phyloP scores from a whole-genome alignment of 2,329 filamentous ascomycete species.

The Calonectria multiphialidica region DNA sequence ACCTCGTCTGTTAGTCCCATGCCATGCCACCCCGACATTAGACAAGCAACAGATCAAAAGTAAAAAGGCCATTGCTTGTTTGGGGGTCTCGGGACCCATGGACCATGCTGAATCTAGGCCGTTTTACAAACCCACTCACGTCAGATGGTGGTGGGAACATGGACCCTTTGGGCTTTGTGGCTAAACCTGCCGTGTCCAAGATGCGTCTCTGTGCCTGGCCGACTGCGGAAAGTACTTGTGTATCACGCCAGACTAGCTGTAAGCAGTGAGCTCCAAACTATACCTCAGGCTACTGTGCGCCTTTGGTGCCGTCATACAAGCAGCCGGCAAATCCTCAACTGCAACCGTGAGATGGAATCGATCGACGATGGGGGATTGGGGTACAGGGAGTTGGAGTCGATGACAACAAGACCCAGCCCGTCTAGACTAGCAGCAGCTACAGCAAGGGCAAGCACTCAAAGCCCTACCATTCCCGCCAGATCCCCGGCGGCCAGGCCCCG shows the following conservation, averaged over 20 bases:
- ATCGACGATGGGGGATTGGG: not conserved
- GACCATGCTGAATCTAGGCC: constrained; percentile 14
- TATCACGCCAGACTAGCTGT: constrained; percentile 9
- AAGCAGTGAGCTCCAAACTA: not conserved
- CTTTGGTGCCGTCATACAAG: constrained; percentile 6
- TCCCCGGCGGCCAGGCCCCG: not conserved
- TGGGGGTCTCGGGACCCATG: not conserved
- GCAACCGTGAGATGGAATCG: not conserved
- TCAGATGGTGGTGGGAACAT: constrained; percentile 7
- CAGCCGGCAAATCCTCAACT: not conserved
- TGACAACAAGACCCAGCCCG: not conserved
- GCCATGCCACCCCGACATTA: constrained; percentile 16
- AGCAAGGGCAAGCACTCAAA: constrained; percentile 1
- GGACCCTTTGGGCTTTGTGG: constrained; percentile 15
- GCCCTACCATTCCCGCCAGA: constrained; percentile 16
- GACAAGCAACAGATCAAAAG: constrained; percentile 5
- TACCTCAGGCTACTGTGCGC: not conserved
- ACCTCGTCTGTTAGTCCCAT: constrained; percentile 21
- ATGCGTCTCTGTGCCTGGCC: constrained; percentile 10
- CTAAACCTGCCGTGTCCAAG: constrained; percentile 2
- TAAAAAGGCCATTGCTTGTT: constrained; percentile 15
- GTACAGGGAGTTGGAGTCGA: not conserved
- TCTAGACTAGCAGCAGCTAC: not conserved
- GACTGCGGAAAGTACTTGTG: constrained; percentile 13
- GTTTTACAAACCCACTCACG: constrained; percentile 23